A percentile compares a stretch with the other conserved stretches of the same genome.
Conservation (phyloP, 805 yeast genomes). For the Millerago galiae region DNA sequence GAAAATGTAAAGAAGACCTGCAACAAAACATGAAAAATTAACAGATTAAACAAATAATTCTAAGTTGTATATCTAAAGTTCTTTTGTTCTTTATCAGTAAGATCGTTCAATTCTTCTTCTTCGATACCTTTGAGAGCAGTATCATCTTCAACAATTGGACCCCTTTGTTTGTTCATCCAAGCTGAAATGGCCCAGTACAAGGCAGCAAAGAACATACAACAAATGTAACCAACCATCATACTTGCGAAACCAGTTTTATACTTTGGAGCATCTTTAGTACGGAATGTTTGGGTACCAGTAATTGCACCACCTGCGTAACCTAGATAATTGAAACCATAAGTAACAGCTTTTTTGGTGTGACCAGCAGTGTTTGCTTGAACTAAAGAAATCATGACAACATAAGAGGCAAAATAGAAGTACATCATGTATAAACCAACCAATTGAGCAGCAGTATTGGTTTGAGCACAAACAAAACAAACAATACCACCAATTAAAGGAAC, state of each 20-base stretch:
- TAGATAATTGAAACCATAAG: constrained; percentile 30
- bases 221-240: constrained; percentile 35
- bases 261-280: constrained; percentile 33
- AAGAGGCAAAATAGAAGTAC: constrained; percentile 29
- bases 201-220: constrained; percentile 32
- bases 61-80: constrained; percentile 30
- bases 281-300: constrained; percentile 44
- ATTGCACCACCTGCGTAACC: constrained; percentile 39
- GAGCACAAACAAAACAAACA: constrained; percentile 19
- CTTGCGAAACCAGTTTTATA: constrained; percentile 40
- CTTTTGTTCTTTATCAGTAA: constrained; percentile 33
- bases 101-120: constrained; percentile 31
- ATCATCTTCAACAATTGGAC: constrained; percentile 12
- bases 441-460: constrained; percentile 24
- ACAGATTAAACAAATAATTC: neutral
- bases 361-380: constrained; percentile 41
- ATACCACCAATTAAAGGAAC: constrained; percentile 25
- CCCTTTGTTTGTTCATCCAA: constrained; percentile 26
- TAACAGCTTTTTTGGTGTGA: constrained; percentile 35
- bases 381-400: constrained; percentile 27
- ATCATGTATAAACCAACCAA: constrained; percentile 25
- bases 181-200: constrained; percentile 27
- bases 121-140: constrained; percentile 22
- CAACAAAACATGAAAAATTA: neutral
- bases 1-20: neutral